Evolutionary conservation across 345 rosid species (phyloP), one percentile per base, ranked within the genome.

Genomic region (Boechera stricta): DNA sequence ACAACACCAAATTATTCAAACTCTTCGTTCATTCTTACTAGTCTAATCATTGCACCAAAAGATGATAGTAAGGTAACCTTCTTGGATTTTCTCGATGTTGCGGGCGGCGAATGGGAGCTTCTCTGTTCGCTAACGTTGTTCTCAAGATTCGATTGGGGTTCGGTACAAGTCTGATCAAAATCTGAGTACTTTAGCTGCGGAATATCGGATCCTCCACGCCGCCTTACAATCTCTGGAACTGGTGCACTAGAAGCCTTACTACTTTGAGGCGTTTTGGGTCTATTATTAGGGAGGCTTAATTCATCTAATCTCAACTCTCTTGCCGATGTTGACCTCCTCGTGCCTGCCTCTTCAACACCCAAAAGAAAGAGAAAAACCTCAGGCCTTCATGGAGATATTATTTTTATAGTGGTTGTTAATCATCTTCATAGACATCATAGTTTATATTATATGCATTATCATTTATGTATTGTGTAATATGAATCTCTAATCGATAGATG

Each of bases 161-260:
- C 10, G 9, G 6, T 66, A 24, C 26, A 31, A 26, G 72, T 48
- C 29, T 71, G 29, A 49, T 72, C 67, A 56, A 77, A 73, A 41
- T 79, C 59, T 15, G 71, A 60, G 53, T 79, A 53, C 16, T 52
- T 42, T 12, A 60, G 49, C 15, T 60, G 64, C 5, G 78, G 82
- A 24, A 60, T 67, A 52, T 79, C 82, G 12, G 74, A 79, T 79
- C 74, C 82, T 59, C 74, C 65, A 26, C 82, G 74, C 7, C 82
- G 66, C 18, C 69, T 73, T 26, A 28, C 2, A 54, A 45, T 4
- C 35, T 33, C 5, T 11, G 59, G 44, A 67, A 26, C 35, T 44
- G 12, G 26, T 53, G 7, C 52, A 52, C 5, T 67, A 35, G 74
- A 52, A 54, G 35, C 45, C 10, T 61, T 44, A 16, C 59, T 58